These are phyloP conservation scores for Lepiota brunneoincarnata DNA, from an alignment of 768 basidiomycete species.

Conservation along the genomic window DNA sequence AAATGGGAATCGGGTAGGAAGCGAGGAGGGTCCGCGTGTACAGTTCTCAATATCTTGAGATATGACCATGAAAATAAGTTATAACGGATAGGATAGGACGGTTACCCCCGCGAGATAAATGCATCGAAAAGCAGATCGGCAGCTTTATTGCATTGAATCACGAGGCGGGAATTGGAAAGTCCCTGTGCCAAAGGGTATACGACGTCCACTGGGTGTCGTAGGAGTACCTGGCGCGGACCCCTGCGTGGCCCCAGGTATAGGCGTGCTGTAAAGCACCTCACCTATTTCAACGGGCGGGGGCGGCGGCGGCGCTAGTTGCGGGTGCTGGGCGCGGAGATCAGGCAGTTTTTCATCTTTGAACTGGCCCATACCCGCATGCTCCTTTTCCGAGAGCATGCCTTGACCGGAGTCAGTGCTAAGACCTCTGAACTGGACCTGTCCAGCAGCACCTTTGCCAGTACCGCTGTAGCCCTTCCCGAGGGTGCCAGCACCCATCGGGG, in stretches of 20 bases:
- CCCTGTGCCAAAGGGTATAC: conserved; percentile 11
- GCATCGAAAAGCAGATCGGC: conserved; percentile 62
- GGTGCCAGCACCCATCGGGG: neutral
- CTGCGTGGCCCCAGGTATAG: neutral
- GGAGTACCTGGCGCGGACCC: conserved; percentile 6
- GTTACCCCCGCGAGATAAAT: conserved; percentile 77
- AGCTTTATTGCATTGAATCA: neutral
- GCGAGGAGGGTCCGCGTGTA: neutral
- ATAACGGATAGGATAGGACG: conserved; percentile 37
- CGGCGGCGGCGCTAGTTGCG: neutral
- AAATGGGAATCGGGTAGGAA: neutral
- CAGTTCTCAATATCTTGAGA: conserved; percentile 5
- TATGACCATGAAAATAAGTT: neutral
- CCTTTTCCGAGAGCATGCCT: neutral
- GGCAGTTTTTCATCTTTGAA: neutral
- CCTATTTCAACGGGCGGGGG: neutral
- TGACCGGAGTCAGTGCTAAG: neutral
- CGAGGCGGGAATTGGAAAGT: conserved; percentile 12
- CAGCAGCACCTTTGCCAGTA: conserved; percentile 4
- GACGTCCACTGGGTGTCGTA: conserved; percentile 10
- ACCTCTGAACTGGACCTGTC: conserved; percentile 1
- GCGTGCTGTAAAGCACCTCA: conserved; percentile 9
- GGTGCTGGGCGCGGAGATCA: neutral
- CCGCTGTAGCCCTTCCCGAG: neutral
- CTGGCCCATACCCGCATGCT: neutral